Evolutionary conservation across 2,329 filamentous ascomycete genomes (phyloP).

Genomic region (Diaporthe sp.): DNA sequence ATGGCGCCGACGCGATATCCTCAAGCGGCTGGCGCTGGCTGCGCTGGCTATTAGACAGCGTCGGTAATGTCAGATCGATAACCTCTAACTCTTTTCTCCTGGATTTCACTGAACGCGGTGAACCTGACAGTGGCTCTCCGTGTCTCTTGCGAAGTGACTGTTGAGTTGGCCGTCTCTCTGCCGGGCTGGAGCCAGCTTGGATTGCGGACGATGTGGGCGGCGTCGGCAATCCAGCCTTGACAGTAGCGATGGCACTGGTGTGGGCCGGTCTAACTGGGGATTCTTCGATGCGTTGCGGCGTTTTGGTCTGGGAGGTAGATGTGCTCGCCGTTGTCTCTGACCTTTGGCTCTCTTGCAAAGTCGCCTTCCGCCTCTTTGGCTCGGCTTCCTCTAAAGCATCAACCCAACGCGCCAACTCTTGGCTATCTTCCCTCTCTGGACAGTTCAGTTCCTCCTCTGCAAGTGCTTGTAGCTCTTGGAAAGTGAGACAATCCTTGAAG

Average conservation of each 20-base stretch:
- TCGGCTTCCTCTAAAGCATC: constrained; percentile 68
- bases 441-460: constrained; percentile 66
- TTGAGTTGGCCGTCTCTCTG: background rate
- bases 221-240: constrained; percentile 1
- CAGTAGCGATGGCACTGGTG: background rate
- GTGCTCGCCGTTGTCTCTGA: constrained; percentile 48
- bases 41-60: background rate
- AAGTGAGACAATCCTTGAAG: constrained; percentile 74
- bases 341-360: constrained; percentile 59
- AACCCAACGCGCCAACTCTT: constrained; percentile 72
- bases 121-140: background rate
- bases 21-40: constrained; percentile 27
- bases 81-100: constrained; percentile 3
- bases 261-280: background rate
- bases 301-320: constrained; percentile 26
- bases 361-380: constrained; percentile 48
- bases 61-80: background rate
- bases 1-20: constrained; percentile 30
- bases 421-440: constrained; percentile 62
- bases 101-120: background rate
- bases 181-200: background rate
- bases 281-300: background rate
- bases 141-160: constrained; percentile 26
- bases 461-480: constrained; percentile 75
- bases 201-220: constrained; percentile 27